phyloP scores from a whole-genome alignment of 495 filamentous ascomycete genomes.

The Parathielavia appendiculata region DNA sequence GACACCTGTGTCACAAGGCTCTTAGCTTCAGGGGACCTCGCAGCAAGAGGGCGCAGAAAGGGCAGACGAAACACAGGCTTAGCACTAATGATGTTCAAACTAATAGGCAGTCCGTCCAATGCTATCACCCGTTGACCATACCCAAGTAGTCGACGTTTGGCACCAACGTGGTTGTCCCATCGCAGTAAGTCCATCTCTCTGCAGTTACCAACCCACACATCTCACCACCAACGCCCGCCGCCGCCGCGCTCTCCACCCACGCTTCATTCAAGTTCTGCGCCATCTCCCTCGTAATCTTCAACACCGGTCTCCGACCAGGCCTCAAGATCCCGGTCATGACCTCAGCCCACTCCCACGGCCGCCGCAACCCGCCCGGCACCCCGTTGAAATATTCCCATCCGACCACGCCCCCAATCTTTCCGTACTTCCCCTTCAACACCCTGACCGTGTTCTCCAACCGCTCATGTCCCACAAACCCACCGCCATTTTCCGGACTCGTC shows the following conservation, averaged over 20 bases:
- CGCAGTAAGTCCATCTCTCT: not conserved
- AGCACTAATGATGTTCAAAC: too few species aligned
- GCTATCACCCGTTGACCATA: slow-evolving; percentile 25
- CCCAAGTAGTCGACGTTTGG: slow-evolving; percentile 28
- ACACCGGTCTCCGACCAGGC: slow-evolving; percentile 16
- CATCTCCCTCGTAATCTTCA: slow-evolving; percentile 22
- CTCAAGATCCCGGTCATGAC: slow-evolving; percentile 53
- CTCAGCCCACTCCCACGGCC: slow-evolving; percentile 70
- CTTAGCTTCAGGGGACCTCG: too few species aligned
- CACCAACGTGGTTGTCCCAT: not conserved
- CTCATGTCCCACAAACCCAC: slow-evolving; percentile 36
- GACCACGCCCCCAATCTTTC: slow-evolving; percentile 72
- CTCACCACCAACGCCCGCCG: not conserved
- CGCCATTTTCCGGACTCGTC: slow-evolving; percentile 65
- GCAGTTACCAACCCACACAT: not conserved
- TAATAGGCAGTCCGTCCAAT: too few species aligned
- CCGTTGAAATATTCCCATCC: slow-evolving; percentile 86
- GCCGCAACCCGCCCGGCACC: slow-evolving; percentile 49
- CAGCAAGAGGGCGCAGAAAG: too few species aligned
- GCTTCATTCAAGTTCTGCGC: slow-evolving; percentile 16
- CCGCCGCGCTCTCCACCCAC: slow-evolving; percentile 21
- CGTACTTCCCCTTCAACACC: slow-evolving; percentile 47
- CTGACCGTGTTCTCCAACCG: slow-evolving; percentile 37
- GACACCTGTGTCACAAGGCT: too few species aligned
- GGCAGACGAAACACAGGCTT: too few species aligned